Evolutionary conservation across 768 basidiomycete species (phyloP).

Genomic region (Chalciporus chontae): DNA sequence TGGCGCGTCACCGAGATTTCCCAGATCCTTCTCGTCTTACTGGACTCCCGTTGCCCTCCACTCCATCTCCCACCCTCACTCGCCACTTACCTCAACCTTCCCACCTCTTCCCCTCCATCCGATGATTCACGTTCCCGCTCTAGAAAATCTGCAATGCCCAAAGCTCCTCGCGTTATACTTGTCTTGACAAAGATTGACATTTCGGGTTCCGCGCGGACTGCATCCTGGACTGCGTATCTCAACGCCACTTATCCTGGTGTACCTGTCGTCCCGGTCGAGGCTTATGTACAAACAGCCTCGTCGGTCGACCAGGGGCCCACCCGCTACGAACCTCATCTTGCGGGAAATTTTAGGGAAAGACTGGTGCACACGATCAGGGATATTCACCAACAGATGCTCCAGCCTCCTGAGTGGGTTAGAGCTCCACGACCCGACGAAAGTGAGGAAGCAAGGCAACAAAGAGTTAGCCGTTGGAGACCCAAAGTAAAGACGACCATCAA

Average conservation of each 20-base stretch:
- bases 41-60: constrained; percentile 87
- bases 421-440: constrained; percentile 35
- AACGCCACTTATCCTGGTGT: constrained; percentile 47
- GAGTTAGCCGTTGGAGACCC: constrained; percentile 61
- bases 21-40: constrained; percentile 80
- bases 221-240: constrained; percentile 66
- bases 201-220: constrained; percentile 58
- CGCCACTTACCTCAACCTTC: constrained; percentile 48
- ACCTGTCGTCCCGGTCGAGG: constrained; percentile 71
- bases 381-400: constrained; percentile 63
- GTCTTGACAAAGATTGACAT: constrained; percentile 90
- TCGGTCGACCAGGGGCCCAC: constrained; percentile 39
- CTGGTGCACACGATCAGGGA: constrained; percentile 63
- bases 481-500: constrained; percentile 62
- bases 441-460: constrained; percentile 42
- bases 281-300: constrained; percentile 51
- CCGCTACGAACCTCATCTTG: constrained; percentile 63
- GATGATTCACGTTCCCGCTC: constrained; percentile 10
- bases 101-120: constrained; percentile 1
- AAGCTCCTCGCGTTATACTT: constrained; percentile 45
- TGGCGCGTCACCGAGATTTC: constrained; percentile 95
- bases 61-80: constrained; percentile 86
- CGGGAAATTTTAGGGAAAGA: constrained; percentile 56
- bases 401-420: constrained; percentile 59
- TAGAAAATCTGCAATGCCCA: constrained; percentile 33